These are phyloP conservation scores for Fusarium hainanense DNA, from an alignment of 2,329 filamentous ascomycete species.

Conservation along the genomic window DNA sequence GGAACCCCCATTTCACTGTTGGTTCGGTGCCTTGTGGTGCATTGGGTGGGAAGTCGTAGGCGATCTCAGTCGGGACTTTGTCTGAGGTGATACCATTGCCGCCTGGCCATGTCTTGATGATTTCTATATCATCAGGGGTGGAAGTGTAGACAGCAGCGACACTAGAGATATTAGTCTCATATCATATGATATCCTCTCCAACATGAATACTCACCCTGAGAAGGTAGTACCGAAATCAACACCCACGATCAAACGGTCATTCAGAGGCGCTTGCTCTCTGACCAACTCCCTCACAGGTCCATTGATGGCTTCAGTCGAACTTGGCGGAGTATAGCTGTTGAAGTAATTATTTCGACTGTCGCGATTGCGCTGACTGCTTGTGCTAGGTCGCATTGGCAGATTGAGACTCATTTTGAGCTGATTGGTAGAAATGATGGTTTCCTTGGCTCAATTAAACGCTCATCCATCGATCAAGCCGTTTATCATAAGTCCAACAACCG, in stretches of 20 bases:
- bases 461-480: slow-evolving; percentile 21
- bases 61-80: slow-evolving; percentile 85
- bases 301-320: slow-evolving; percentile 71
- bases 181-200: background rate
- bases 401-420: slow-evolving; percentile 60
- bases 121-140: slow-evolving; percentile 82
- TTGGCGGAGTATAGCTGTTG: slow-evolving; percentile 64
- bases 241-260: slow-evolving; percentile 78
- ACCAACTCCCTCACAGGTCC: slow-evolving; percentile 68
- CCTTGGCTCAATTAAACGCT: slow-evolving; percentile 16
- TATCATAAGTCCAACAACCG: slow-evolving; percentile 31
- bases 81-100: slow-evolving; percentile 89
- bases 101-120: slow-evolving; percentile 87
- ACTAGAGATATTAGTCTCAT: slow-evolving; percentile 37
- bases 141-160: slow-evolving; percentile 80
- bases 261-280: slow-evolving; percentile 62
- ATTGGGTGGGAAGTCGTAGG: slow-evolving; percentile 61
- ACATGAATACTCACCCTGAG: slow-evolving; percentile 68
- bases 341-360: slow-evolving; percentile 66
- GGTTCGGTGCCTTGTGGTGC: slow-evolving; percentile 54
- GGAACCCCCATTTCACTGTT: slow-evolving; percentile 80
- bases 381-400: slow-evolving; percentile 60
- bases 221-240: slow-evolving; percentile 90
- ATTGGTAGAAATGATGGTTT: background rate
- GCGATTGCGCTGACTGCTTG: slow-evolving; percentile 63